Conservation (phyloP, 2,329 filamentous ascomycete species). For the Pleomassaria siparia region DNA sequence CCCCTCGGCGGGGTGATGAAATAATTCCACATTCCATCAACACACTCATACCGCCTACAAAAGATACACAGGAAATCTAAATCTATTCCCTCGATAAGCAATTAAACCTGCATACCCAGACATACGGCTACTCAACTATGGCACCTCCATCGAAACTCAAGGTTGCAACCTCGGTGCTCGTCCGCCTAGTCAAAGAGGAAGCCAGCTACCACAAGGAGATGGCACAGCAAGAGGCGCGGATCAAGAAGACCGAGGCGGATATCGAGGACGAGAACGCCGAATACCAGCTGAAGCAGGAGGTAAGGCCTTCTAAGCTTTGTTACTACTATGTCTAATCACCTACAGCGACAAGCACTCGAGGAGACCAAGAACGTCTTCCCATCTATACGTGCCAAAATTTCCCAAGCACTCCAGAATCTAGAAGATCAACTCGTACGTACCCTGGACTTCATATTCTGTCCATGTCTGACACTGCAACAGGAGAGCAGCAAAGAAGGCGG, state of each 20-base stretch:
- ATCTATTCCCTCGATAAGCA: not conserved
- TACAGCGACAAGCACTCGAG: constrained; percentile 74
- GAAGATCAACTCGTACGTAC: constrained; percentile 75
- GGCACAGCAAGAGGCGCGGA: constrained; percentile 69
- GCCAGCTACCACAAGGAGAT: constrained; percentile 87
- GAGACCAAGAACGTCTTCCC: constrained; percentile 85
- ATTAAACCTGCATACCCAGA: not conserved
- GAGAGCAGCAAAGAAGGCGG: constrained; percentile 45
- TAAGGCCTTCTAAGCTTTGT: constrained; percentile 39
- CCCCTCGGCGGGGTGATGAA: constrained; percentile 3
- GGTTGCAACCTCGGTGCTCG: constrained; percentile 78
- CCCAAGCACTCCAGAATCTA: constrained; percentile 69
- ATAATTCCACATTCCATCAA: constrained; percentile 2
- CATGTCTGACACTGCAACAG: constrained; percentile 23
- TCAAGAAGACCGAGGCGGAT: constrained; percentile 65
- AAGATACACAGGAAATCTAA: not conserved
- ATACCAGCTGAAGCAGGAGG: constrained; percentile 84
- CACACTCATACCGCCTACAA: not conserved
- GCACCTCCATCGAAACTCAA: constrained; percentile 72
- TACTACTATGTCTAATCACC: not conserved
- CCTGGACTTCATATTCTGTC: not conserved
- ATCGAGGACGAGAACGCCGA: constrained; percentile 73
- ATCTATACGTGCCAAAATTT: constrained; percentile 70
- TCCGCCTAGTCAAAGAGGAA: constrained; percentile 89
- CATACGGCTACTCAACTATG: constrained; percentile 54